These are phyloP conservation scores for Chlorella variabilis DNA, from an alignment of 163 green algal genomes.

Conservation along the genomic window DNA sequence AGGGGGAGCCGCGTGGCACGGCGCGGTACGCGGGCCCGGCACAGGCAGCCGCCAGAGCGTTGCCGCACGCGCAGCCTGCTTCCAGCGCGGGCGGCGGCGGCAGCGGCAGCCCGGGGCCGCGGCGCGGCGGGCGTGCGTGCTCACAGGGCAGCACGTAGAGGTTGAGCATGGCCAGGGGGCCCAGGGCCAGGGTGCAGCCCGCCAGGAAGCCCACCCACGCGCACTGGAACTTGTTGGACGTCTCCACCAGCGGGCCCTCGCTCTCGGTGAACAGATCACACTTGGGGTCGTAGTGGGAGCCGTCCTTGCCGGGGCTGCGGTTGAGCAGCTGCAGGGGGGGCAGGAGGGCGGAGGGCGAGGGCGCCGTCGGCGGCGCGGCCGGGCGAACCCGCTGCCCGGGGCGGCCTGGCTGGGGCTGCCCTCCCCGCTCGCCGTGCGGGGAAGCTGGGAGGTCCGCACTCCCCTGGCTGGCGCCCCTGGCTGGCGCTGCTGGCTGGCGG, in stretches of 20 bases:
- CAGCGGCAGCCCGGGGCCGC: too few relatives aligned
- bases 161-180: constrained; percentile 84
- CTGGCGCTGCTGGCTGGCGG: too few relatives aligned
- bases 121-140: too few relatives aligned
- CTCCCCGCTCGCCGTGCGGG: too few relatives aligned
- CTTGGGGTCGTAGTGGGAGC: constrained; percentile 93
- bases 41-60: too few relatives aligned
- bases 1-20: too few relatives aligned
- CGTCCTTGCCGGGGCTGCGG: constrained; percentile 83
- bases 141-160: constrained; percentile 89
- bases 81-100: too few relatives aligned
- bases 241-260: constrained; percentile 71
- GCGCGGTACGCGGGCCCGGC: too few relatives aligned
- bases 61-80: too few relatives aligned
- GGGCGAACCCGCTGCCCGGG: too few relatives aligned
- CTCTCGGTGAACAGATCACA: constrained; percentile 83
- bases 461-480: background rate
- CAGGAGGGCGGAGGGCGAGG: background rate
- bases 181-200: constrained; percentile 76
- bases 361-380: background rate
- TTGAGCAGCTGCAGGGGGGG: constrained; percentile 49
- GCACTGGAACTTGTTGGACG: constrained; percentile 86
- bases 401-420: too few relatives aligned
- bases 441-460: background rate
- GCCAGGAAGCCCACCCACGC: constrained; percentile 86